Evolutionary conservation across 1,284 basidiomycete species (phyloP).

Genomic region (Ganoderma multipileum): DNA sequence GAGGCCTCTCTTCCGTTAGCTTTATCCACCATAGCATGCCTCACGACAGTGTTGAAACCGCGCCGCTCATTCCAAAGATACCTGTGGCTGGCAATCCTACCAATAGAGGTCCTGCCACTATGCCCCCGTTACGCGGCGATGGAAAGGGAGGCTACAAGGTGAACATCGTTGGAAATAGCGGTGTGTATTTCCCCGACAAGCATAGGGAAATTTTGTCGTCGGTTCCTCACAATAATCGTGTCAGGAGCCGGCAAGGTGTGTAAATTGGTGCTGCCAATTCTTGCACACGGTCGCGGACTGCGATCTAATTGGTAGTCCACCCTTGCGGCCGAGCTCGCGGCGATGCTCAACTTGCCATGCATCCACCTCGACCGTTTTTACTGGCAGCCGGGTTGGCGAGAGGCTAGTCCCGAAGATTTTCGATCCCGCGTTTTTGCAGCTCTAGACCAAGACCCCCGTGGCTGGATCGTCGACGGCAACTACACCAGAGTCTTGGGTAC

Average conservation of each 20-base stretch:
- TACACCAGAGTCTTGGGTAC: constrained; percentile 27
- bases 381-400: constrained; percentile 38
- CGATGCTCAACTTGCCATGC: constrained; percentile 45
- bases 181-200: constrained; percentile 39
- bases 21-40: neutral
- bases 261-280: constrained; percentile 12
- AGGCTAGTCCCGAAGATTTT: constrained; percentile 30
- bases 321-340: constrained; percentile 51
- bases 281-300: neutral
- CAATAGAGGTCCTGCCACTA: no score
- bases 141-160: constrained; percentile 54
- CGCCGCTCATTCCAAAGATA: neutral
- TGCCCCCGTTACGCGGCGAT: constrained; percentile 54
- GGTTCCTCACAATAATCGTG: neutral
- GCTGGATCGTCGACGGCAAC: constrained; percentile 41
- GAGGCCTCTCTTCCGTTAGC: neutral
- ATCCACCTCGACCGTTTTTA: constrained; percentile 34
- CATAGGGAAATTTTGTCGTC: neutral
- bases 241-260: constrained; percentile 27
- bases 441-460: constrained; percentile 25
- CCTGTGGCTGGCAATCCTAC: neutral
- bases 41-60: neutral
- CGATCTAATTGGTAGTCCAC: constrained; percentile 49
- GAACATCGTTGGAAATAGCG: constrained; percentile 61
- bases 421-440: constrained; percentile 28